These are phyloP conservation scores for Trapa incisa DNA, from an alignment of 345 rosid species.

Conservation along the genomic window DNA sequence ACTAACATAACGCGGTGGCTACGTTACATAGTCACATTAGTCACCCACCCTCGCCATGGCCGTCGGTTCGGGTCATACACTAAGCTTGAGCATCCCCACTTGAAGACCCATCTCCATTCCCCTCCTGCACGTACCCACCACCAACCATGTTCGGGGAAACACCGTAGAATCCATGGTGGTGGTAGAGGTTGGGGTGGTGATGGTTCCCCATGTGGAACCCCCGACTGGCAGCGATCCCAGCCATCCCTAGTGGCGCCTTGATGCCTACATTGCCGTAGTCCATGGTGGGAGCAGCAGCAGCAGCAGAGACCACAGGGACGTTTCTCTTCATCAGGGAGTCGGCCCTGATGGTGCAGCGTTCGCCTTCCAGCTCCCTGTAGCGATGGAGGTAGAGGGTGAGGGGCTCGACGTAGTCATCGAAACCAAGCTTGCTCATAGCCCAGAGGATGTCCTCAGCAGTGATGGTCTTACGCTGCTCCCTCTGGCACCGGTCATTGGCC, in stretches of 20 bases:
- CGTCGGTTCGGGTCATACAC: conserved; percentile 11
- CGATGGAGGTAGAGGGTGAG: conserved; percentile 60
- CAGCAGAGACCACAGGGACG: too few relatives aligned
- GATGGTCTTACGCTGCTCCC: conserved; percentile 91
- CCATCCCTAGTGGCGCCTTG: conserved; percentile 22
- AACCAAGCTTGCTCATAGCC: conserved; percentile 93
- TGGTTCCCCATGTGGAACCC: conserved; percentile 31
- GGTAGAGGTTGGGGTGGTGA: conserved; percentile 1
- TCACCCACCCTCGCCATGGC: too few relatives aligned
- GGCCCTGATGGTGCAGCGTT: conserved; percentile 41
- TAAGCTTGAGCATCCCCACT: conserved; percentile 16
- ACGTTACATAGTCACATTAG: too few relatives aligned
- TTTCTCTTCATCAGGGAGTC: conserved; percentile 46
- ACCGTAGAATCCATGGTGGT: conserved; percentile 34
- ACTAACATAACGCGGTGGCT: too few relatives aligned
- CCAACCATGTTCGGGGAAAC: conserved; percentile 11
- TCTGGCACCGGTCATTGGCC: conserved; percentile 92
- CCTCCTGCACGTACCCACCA: conserved; percentile 28
- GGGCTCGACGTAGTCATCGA: conserved; percentile 83
- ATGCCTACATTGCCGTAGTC: conserved; percentile 6
- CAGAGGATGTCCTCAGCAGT: conserved; percentile 86
- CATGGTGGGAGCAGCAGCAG: background rate
- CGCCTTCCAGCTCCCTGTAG: conserved; percentile 65
- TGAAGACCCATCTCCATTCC: conserved; percentile 13
- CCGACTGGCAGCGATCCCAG: conserved; percentile 23